Evolutionary conservation across 768 basidiomycete species (phyloP).

Genomic region (Gautieria morchelliformis): DNA sequence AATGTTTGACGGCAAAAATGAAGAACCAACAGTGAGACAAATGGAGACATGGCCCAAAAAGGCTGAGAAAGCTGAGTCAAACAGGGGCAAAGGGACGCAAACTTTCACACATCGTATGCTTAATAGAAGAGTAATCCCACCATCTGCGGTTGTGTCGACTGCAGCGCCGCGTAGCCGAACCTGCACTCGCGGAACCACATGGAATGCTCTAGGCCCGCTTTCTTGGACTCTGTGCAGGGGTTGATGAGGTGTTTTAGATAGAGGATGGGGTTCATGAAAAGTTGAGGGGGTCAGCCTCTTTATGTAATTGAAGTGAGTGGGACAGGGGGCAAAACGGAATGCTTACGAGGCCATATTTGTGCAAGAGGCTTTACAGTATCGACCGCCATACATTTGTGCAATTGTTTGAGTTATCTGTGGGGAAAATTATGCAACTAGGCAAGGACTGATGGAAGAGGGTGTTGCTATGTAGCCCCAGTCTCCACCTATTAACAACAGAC

Average conservation of each 20-base stretch:
- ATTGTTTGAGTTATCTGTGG: slow-evolving; percentile 16
- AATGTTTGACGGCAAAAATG: too few relatives aligned
- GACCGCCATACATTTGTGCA: too few relatives aligned
- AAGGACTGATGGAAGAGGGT: not conserved
- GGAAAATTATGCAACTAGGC: not conserved
- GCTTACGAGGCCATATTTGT: slow-evolving; percentile 37
- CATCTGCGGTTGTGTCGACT: too few relatives aligned
- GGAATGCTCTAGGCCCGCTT: slow-evolving; percentile 19
- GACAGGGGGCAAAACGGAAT: not conserved
- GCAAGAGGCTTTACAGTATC: slow-evolving; percentile 45
- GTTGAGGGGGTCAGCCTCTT: slow-evolving; percentile 19
- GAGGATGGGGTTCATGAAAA: slow-evolving; percentile 17
- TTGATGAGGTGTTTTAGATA: slow-evolving; percentile 20
- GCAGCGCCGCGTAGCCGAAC: slow-evolving; percentile 30
- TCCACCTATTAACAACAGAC: too few relatives aligned
- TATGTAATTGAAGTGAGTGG: not conserved
- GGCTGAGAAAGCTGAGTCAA: too few relatives aligned
- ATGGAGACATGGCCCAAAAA: too few relatives aligned
- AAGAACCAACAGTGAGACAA: too few relatives aligned
- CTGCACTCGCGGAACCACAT: slow-evolving; percentile 19
- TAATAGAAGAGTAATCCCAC: too few relatives aligned
- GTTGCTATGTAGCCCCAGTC: too few relatives aligned
- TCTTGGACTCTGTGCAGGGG: slow-evolving; percentile 23
- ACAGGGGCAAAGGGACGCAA: too few relatives aligned
- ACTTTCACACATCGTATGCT: too few relatives aligned